A percentile compares a stretch with the other conserved stretches of the same genome.
phyloP scores from a whole-genome alignment of 768 basidiomycete genomes.

The Tephrocybe rancida region DNA sequence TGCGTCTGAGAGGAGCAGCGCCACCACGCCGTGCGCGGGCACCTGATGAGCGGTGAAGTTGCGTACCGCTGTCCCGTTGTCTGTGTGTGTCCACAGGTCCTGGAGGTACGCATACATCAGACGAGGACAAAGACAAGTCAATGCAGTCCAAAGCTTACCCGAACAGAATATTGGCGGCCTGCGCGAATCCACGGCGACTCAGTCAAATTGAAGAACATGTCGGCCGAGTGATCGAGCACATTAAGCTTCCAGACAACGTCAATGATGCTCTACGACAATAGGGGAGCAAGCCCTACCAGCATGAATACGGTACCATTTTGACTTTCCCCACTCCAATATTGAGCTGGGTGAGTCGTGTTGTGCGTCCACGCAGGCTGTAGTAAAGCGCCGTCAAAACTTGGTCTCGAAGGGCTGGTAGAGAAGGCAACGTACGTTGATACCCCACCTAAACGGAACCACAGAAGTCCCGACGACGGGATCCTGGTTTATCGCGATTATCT shows the following conservation, averaged over 20 bases:
- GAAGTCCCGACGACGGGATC: slow-evolving; percentile 64
- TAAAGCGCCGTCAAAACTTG: too few species aligned
- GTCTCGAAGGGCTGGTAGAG: not conserved
- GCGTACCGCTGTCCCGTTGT: slow-evolving; percentile 68
- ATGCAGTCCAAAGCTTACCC: slow-evolving; percentile 37
- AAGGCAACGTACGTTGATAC: slow-evolving; percentile 50
- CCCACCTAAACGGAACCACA: slow-evolving; percentile 72
- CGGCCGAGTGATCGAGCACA: slow-evolving; percentile 51
- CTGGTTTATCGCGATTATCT: slow-evolving; percentile 72
- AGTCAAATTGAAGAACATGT: slow-evolving; percentile 61
- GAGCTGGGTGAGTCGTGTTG: slow-evolving; percentile 53
- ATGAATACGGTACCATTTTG: slow-evolving; percentile 66
- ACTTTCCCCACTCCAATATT: slow-evolving; percentile 66
- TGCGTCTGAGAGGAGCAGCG: slow-evolving; percentile 64
- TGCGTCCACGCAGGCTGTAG: slow-evolving; percentile 41
- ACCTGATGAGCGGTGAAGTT: slow-evolving; percentile 57
- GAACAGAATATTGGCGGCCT: slow-evolving; percentile 61
- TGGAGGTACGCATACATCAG: slow-evolving; percentile 21
- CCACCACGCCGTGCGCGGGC: slow-evolving; percentile 71
- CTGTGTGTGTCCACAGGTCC: slow-evolving; percentile 77
- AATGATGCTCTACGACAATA: not conserved
- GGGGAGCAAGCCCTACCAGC: slow-evolving; percentile 43
- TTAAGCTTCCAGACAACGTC: slow-evolving; percentile 46
- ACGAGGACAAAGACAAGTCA: not conserved
- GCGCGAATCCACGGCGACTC: slow-evolving; percentile 71